Conservation (phyloP, 2,329 filamentous ascomycete genomes). For the Diplocarpon rosae region DNA sequence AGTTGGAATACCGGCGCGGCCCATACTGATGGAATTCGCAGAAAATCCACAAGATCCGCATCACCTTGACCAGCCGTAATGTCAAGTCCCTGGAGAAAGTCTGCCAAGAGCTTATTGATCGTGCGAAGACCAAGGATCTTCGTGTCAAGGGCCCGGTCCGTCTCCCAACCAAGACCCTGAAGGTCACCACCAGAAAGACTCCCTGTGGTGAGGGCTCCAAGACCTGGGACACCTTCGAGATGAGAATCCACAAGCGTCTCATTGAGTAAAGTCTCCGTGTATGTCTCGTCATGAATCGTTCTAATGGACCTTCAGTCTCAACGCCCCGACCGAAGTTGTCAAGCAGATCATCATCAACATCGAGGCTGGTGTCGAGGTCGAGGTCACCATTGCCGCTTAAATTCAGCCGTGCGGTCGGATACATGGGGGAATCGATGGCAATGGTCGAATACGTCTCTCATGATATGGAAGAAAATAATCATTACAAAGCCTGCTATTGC, state of each 20-base stretch:
- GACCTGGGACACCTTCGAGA: slow-evolving; percentile 98
- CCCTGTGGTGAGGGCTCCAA: slow-evolving; percentile 99
- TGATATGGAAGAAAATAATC: slow-evolving; percentile 12
- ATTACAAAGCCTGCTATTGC: slow-evolving; percentile 8
- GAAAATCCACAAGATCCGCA: slow-evolving; percentile 97
- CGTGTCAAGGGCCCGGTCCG: slow-evolving; percentile 97
- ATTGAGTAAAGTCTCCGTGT: slow-evolving; percentile 62
- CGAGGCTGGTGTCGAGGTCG: slow-evolving; percentile 85
- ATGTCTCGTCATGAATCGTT: slow-evolving; percentile 6
- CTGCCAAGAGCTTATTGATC: slow-evolving; percentile 95
- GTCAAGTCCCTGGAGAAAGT: slow-evolving; percentile 95
- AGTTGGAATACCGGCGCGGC: background rate
- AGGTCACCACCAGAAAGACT: slow-evolving; percentile 76
- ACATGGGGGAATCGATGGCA: slow-evolving; percentile 1
- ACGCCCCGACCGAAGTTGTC: slow-evolving; percentile 94
- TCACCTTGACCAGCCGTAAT: slow-evolving; percentile 93
- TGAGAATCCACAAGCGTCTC: slow-evolving; percentile 98
- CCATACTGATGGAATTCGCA: slow-evolving; percentile 25
- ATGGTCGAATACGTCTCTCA: slow-evolving; percentile 11
- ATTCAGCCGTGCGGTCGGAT: slow-evolving; percentile 7
- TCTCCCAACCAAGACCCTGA: slow-evolving; percentile 92
- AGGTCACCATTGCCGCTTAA: slow-evolving; percentile 85
- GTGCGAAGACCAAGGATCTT: slow-evolving; percentile 96
- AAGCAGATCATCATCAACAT: slow-evolving; percentile 97
- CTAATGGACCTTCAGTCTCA: slow-evolving; percentile 45